These are phyloP conservation scores for Moringa oleifera DNA, from an alignment of 345 rosid genomes.

Conservation along the genomic window DNA sequence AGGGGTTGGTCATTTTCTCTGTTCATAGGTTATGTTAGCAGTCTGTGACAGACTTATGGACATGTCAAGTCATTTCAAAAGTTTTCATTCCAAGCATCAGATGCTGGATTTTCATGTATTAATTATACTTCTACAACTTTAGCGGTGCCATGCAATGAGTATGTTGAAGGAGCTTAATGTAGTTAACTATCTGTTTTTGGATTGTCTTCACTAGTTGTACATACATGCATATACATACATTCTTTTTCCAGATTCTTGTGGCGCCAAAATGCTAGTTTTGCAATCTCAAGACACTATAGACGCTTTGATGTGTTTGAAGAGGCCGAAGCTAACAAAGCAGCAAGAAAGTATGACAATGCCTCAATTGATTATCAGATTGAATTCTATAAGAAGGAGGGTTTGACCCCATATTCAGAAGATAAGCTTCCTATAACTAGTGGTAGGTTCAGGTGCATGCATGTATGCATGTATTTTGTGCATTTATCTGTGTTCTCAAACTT, in stretches of 20 bases:
- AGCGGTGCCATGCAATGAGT: neutral
- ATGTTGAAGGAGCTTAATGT: slow-evolving; percentile 3
- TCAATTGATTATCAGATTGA: slow-evolving; percentile 77
- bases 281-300: slow-evolving; percentile 76
- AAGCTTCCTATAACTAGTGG: slow-evolving; percentile 94
- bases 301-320: slow-evolving; percentile 85
- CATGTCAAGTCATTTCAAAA: too few relatives aligned
- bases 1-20: too few relatives aligned
- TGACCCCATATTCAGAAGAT: slow-evolving; percentile 63
- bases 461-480: too few relatives aligned
- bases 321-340: slow-evolving; percentile 93
- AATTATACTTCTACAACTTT: neutral
- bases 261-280: slow-evolving; percentile 69
- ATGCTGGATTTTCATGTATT: neutral
- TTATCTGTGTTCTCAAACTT: neutral
- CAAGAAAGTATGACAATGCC: slow-evolving; percentile 68
- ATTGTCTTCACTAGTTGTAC: neutral
- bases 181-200: neutral
- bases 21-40: too few relatives aligned
- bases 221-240: too few relatives aligned
- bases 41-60: neutral
- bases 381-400: slow-evolving; percentile 74
- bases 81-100: neutral
- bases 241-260: slow-evolving; percentile 59
- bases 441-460: slow-evolving; percentile 21